Evolutionary conservation across 2,329 filamentous ascomycete species (phyloP).

Genomic region (Nemania diffusa): DNA sequence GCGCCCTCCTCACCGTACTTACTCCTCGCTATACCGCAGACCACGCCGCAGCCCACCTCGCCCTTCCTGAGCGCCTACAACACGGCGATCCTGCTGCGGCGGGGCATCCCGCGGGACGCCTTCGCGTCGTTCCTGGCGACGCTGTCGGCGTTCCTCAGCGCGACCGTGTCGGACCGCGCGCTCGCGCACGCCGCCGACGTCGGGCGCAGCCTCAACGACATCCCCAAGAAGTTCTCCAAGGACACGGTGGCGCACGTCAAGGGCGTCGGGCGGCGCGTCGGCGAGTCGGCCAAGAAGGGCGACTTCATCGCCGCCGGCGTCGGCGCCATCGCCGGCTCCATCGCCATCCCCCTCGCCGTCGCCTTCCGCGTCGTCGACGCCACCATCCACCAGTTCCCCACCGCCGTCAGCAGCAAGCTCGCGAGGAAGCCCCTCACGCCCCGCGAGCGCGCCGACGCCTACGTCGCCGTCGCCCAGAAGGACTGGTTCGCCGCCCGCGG

Average conservation of each 20-base stretch:
- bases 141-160: slow-evolving; percentile 58
- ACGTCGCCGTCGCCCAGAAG: slow-evolving; percentile 55
- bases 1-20: slow-evolving; percentile 45
- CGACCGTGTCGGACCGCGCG: slow-evolving; percentile 57
- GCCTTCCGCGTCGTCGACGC: slow-evolving; percentile 52
- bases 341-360: slow-evolving; percentile 54
- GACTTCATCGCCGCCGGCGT: slow-evolving; percentile 54
- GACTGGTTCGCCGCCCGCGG: slow-evolving; percentile 57
- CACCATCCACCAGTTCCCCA: slow-evolving; percentile 51
- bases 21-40: slow-evolving; percentile 30
- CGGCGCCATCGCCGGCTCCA: slow-evolving; percentile 50
- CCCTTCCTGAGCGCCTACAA: slow-evolving; percentile 56
- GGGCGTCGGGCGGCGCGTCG: slow-evolving; percentile 51
- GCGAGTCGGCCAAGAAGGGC: slow-evolving; percentile 52
- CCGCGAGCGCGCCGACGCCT: slow-evolving; percentile 54
- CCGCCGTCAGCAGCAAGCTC: slow-evolving; percentile 49
- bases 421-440: slow-evolving; percentile 55
- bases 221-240: slow-evolving; percentile 52
- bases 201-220: slow-evolving; percentile 45
- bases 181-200: slow-evolving; percentile 47
- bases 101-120: slow-evolving; percentile 45
- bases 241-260: slow-evolving; percentile 52
- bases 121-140: slow-evolving; percentile 50
- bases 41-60: slow-evolving; percentile 47
- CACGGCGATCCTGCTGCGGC: slow-evolving; percentile 51